Percentiles rank a stretch among this genome's conserved stretches.
phyloP scores from a whole-genome alignment of 768 basidiomycete species.

The Xerocomellus chrysenteron region DNA sequence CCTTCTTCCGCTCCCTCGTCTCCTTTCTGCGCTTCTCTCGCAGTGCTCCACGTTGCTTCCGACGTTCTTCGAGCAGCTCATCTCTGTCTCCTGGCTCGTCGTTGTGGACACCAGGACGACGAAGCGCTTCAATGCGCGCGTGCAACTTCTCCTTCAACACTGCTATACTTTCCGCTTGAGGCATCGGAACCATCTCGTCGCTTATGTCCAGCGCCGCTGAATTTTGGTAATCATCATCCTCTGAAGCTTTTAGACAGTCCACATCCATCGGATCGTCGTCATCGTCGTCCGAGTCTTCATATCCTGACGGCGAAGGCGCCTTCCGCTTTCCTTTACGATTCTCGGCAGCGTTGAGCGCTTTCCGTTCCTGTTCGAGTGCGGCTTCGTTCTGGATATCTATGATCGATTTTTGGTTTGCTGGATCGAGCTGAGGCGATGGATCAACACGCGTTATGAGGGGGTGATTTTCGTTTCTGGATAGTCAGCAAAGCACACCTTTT shows the following conservation, averaged over 20 bases:
- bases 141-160: slow-evolving; percentile 73
- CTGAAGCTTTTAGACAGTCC: slow-evolving; percentile 33
- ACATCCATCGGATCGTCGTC: slow-evolving; percentile 26
- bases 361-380: slow-evolving; percentile 27
- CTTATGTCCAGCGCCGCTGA: background rate
- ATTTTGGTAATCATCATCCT: background rate
- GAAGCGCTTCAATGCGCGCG: slow-evolving; percentile 68
- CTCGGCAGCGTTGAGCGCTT: slow-evolving; percentile 14
- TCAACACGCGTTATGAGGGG: background rate
- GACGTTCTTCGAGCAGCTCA: slow-evolving; percentile 77
- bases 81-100: slow-evolving; percentile 66
- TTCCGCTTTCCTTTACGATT: slow-evolving; percentile 51
- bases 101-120: slow-evolving; percentile 39
- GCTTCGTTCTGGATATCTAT: slow-evolving; percentile 71
- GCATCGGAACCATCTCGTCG: slow-evolving; percentile 59
- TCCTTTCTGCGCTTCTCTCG: slow-evolving; percentile 83
- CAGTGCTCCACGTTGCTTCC: slow-evolving; percentile 74
- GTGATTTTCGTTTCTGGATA: background rate
- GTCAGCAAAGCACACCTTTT: slow-evolving; percentile 56
- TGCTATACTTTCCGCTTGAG: slow-evolving; percentile 57
- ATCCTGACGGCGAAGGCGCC: slow-evolving; percentile 21
- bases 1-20: slow-evolving; percentile 77
- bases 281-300: slow-evolving; percentile 31
- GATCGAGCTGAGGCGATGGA: slow-evolving; percentile 68
- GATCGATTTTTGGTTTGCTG: slow-evolving; percentile 79